Evolutionary conservation across 768 basidiomycete genomes (phyloP).

Genomic region (Russula virescens): DNA sequence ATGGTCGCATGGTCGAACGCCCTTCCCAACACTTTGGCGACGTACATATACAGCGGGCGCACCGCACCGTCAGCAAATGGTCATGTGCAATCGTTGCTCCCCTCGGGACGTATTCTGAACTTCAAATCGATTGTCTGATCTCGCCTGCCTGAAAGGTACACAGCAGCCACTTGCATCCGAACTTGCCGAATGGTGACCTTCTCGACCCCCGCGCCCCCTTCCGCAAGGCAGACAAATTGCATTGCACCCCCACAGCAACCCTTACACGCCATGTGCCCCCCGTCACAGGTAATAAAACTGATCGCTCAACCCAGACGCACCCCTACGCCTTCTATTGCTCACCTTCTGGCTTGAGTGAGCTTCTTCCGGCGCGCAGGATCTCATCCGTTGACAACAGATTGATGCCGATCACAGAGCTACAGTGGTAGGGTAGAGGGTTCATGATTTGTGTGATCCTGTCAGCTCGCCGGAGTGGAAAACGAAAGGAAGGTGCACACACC

Average conservation of each 20-base stretch:
- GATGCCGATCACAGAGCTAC: constrained; percentile 86
- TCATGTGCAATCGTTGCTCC: constrained; percentile 12
- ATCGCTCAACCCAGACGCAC: not conserved
- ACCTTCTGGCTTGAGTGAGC: constrained; percentile 80
- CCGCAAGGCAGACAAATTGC: not conserved
- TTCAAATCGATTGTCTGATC: not conserved
- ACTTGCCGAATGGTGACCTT: constrained; percentile 15
- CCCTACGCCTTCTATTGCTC: constrained; percentile 40
- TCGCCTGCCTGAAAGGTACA: not conserved
- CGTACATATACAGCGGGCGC: constrained; percentile 1
- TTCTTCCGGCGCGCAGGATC: constrained; percentile 84
- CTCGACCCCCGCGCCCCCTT: not conserved
- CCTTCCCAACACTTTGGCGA: constrained; percentile 4
- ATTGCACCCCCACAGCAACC: not conserved
- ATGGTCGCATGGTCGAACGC: not conserved
- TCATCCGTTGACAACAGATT: constrained; percentile 96
- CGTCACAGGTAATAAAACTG: not conserved
- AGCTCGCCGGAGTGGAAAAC: constrained; percentile 25
- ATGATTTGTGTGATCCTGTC: not conserved
- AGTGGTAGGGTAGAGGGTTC: constrained; percentile 14
- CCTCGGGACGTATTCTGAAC: not conserved
- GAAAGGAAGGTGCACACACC: constrained; percentile 44
- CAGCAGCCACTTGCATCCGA: constrained; percentile 9
- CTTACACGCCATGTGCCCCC: not conserved
- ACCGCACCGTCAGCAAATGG: not conserved